Evolutionary conservation across 441 rosid species (phyloP).

Genomic region (Metrosideros polymorpha): DNA sequence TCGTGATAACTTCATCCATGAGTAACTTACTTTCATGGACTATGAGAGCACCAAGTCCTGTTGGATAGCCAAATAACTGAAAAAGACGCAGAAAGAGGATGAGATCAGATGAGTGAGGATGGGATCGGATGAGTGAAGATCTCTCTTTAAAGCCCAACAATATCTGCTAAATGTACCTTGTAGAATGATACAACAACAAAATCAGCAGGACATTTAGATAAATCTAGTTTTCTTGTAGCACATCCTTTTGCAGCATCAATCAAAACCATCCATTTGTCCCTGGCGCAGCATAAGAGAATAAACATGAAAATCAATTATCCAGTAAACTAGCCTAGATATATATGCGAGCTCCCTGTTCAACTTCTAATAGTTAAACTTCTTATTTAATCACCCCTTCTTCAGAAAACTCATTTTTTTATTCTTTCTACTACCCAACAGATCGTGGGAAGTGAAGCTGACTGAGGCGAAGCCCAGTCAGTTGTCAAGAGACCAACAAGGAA

Average conservation of each 20-base stretch:
- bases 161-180: slow-evolving; percentile 39
- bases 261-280: slow-evolving; percentile 83
- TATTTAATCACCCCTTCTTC: not conserved
- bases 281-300: slow-evolving; percentile 10
- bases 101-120: slow-evolving; percentile 10
- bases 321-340: not conserved
- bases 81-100: slow-evolving; percentile 11
- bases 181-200: slow-evolving; percentile 88
- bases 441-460: not conserved
- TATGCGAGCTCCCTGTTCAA: not conserved
- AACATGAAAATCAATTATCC: not conserved
- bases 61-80: slow-evolving; percentile 98
- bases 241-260: slow-evolving; percentile 98
- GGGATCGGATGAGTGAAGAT: slow-evolving; percentile 9
- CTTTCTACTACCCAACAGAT: not conserved
- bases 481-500: not conserved
- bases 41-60: slow-evolving; percentile 98
- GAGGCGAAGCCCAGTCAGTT: not conserved
- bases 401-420: not conserved
- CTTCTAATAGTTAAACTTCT: not conserved
- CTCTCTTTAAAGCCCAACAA: not conserved
- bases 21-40: slow-evolving; percentile 53
- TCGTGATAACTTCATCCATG: not conserved
- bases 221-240: slow-evolving; percentile 73
- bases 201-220: slow-evolving; percentile 76